phyloP scores from a whole-genome alignment of 768 basidiomycete genomes.

The Suillus plorans region DNA sequence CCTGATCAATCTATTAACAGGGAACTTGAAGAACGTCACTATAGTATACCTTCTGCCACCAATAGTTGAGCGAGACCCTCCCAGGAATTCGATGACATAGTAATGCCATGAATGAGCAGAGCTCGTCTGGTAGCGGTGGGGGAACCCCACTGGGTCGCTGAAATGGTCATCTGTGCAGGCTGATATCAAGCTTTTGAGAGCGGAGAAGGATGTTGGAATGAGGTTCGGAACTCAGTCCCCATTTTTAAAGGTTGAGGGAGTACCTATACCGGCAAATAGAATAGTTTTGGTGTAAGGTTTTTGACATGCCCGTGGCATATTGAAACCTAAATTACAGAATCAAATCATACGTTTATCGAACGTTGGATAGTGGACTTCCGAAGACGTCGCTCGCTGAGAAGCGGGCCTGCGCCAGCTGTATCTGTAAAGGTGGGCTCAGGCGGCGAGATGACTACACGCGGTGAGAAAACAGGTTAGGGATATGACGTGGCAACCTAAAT shows the following conservation, averaged over 20 bases:
- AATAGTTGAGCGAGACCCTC: slow-evolving; percentile 8
- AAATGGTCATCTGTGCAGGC: neutral
- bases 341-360: neutral
- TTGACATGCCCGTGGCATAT: neutral
- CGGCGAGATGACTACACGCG: neutral
- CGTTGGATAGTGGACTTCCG: neutral
- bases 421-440: neutral
- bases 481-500: neutral
- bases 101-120: slow-evolving; percentile 11
- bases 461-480: neutral
- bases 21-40: neutral
- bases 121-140: slow-evolving; percentile 6
- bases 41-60: slow-evolving; percentile 6
- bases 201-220: neutral
- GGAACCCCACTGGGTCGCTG: slow-evolving; percentile 10
- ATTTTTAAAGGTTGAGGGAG: neutral
- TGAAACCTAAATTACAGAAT: neutral
- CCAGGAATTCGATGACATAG: slow-evolving; percentile 8
- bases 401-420: neutral
- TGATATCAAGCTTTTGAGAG: neutral
- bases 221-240: neutral
- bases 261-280: neutral
- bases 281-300: neutral
- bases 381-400: neutral
- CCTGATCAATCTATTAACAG: neutral